These are phyloP conservation scores for Tetratostichococcus sp. DNA, from an alignment of 139 green algal species.

Conservation along the genomic window DNA sequence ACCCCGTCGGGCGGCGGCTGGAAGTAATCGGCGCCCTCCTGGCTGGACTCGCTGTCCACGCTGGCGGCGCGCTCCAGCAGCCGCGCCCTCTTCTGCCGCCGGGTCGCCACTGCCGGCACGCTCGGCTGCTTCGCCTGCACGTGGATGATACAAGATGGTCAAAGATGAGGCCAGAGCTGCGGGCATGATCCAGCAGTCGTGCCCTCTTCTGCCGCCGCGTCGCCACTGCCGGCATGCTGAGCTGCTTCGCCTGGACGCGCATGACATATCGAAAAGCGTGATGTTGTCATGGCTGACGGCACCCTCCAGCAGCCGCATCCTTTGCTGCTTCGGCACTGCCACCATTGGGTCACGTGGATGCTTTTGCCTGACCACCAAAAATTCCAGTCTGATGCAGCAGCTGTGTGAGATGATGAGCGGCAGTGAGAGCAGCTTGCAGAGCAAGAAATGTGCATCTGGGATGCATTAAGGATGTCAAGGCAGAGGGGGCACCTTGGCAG, in stretches of 20 bases:
- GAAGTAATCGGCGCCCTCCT: conserved; percentile 7
- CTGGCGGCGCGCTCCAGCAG: background rate
- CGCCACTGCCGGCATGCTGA: background rate
- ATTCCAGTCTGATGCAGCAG: too few species aligned
- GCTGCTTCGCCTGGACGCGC: background rate
- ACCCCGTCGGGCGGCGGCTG: conserved; percentile 38
- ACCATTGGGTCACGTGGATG: too few species aligned
- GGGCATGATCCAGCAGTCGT: background rate
- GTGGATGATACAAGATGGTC: background rate
- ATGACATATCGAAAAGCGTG: too few species aligned
- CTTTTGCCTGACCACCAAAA: too few species aligned
- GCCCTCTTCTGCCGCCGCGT: background rate
- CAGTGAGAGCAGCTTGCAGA: too few species aligned
- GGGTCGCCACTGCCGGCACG: background rate
- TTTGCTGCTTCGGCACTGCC: too few species aligned
- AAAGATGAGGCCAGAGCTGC: too few species aligned
- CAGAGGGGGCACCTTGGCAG: background rate
- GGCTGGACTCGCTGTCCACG: background rate
- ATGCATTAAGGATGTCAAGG: too few species aligned
- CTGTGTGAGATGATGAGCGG: too few species aligned
- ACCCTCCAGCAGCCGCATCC: too few species aligned
- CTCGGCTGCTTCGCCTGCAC: background rate
- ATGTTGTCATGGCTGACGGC: too few species aligned
- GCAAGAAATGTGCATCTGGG: too few species aligned
- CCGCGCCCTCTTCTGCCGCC: background rate